Percentiles rank a stretch among this genome's conserved stretches.
Conservation (phyloP, 78 protist genomes). For the Trichosphaerium sp. region DNA sequence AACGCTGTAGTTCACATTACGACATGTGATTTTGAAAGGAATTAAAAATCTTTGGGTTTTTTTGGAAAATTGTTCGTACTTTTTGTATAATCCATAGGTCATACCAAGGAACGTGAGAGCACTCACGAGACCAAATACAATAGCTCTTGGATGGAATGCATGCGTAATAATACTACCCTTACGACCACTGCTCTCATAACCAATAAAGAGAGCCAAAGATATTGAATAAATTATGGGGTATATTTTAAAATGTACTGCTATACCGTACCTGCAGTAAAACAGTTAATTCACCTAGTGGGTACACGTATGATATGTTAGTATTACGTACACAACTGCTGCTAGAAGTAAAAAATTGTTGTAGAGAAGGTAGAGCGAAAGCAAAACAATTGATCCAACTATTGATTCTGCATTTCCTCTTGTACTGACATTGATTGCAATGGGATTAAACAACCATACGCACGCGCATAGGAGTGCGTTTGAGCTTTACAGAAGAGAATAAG, state of each 20-base stretch:
- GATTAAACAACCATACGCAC: conserved; percentile 68
- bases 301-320: background rate
- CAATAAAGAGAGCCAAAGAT: conserved; percentile 44
- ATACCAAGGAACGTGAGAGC: conserved; percentile 25
- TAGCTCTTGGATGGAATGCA: too few relatives aligned
- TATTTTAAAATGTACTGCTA: conserved; percentile 78
- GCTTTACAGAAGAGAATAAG: background rate
- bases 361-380: conserved; percentile 47
- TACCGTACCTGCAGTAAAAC: conserved; percentile 49
- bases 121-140: too few relatives aligned
- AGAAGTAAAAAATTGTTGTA: background rate
- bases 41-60: too few relatives aligned
- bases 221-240: conserved; percentile 83
- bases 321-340: conserved; percentile 34
- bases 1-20: too few relatives aligned
- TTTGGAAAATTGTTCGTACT: too few relatives aligned
- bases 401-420: conserved; percentile 93
- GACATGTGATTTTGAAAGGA: too few relatives aligned
- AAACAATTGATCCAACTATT: conserved; percentile 57
- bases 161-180: conserved; percentile 33
- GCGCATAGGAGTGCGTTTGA: conserved; percentile 11
- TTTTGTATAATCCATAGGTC: conserved; percentile 35
- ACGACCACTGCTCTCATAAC: background rate
- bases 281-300: background rate
- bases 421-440: conserved; percentile 73